Evolutionary conservation across 306 rosid genomes (phyloP).

Genomic region (Lathyrus tuberosus): DNA sequence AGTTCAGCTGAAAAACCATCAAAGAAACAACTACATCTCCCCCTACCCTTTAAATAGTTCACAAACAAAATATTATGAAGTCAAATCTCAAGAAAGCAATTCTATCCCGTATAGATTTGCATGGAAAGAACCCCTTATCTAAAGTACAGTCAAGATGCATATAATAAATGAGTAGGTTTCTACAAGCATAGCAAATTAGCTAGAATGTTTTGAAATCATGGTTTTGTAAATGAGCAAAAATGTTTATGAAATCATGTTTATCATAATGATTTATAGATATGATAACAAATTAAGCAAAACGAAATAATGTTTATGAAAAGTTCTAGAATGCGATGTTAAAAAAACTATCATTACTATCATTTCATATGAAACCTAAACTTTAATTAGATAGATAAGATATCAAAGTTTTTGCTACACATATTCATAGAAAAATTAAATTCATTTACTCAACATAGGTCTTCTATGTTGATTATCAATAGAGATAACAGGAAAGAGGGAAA

Average conservation of each 20-base stretch:
- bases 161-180: constrained; percentile 17
- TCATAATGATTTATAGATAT: not conserved
- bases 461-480: constrained; percentile 4
- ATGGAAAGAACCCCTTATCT: too few relatives aligned
- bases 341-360: not conserved
- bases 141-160: constrained; percentile 16
- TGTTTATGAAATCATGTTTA: not conserved
- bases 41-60: not conserved
- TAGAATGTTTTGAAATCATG: not conserved
- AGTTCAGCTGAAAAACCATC: too few relatives aligned
- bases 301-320: not conserved
- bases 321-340: not conserved
- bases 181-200: constrained; percentile 15
- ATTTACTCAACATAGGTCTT: not conserved
- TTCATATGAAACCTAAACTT: constrained; percentile 15
- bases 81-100: constrained; percentile 17
- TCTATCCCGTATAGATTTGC: not conserved
- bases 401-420: not conserved
- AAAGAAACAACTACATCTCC: not conserved
- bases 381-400: not conserved
- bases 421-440: not conserved
- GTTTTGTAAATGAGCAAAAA: not conserved
- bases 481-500: not conserved
- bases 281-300: constrained; percentile 16
- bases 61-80: not conserved